Evolutionary conservation across 2,329 filamentous ascomycete genomes (phyloP).

Genomic region (Iodosphaeria phyllophila): DNA sequence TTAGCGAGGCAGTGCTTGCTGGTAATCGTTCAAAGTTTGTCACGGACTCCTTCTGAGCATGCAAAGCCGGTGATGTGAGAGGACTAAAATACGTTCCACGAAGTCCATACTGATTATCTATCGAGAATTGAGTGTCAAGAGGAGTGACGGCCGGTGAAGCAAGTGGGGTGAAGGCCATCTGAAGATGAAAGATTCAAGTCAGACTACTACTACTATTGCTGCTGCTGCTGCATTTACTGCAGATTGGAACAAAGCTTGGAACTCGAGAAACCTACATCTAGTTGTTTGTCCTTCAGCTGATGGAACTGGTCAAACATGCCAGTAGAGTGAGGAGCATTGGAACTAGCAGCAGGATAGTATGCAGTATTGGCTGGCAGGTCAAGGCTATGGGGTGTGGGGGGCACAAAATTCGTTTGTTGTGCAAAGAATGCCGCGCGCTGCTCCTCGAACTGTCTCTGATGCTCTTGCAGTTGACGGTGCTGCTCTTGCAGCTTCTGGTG

Average conservation of each 20-base stretch:
- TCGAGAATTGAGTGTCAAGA: conserved; percentile 49
- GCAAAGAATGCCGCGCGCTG: conserved; percentile 31
- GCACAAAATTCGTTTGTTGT: conserved; percentile 39
- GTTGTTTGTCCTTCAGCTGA: conserved; percentile 48
- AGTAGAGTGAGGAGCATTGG: conserved; percentile 30
- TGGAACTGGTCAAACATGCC: conserved; percentile 49
- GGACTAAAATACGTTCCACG: conserved; percentile 67
- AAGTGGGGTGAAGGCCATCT: conserved; percentile 64
- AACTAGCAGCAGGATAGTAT: conserved; percentile 35
- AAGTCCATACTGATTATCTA: conserved; percentile 39
- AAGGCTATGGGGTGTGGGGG: conserved; percentile 65
- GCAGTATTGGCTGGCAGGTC: conserved; percentile 49
- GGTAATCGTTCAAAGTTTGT: conserved; percentile 24
- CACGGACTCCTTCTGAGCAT: conserved; percentile 43
- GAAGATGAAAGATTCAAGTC: no score
- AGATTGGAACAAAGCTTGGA: no score
- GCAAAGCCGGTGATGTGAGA: conserved; percentile 61
- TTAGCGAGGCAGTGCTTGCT: conserved; percentile 21
- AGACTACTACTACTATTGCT: no score
- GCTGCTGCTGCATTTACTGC: no score
- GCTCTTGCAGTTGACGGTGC: conserved; percentile 37
- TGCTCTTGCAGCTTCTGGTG: conserved; percentile 44
- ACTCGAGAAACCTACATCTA: conserved; percentile 31
- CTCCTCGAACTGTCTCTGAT: conserved; percentile 23
- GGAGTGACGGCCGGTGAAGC: conserved; percentile 75